Conservation (phyloP, 225 moss, liverwort and hornwort genomes). For the Straminergon stramineum region DNA sequence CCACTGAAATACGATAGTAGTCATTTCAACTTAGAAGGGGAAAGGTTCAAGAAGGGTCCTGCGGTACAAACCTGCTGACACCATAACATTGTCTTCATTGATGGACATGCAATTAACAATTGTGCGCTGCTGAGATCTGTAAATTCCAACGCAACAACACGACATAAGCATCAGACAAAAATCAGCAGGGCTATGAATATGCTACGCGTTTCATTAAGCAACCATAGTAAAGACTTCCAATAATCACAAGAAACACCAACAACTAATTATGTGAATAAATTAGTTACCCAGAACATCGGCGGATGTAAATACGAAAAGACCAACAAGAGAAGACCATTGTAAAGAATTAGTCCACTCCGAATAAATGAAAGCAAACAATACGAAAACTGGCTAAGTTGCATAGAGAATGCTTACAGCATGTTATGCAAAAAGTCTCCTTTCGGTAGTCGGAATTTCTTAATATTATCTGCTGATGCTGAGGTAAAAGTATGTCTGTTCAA, state of each 20-base stretch:
- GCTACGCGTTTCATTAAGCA: not conserved
- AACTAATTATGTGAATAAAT: not conserved
- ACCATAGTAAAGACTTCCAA: not conserved
- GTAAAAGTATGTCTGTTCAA: constrained; percentile 85
- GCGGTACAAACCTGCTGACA: constrained; percentile 68
- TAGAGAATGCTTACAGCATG: constrained; percentile 71
- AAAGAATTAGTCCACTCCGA: not conserved
- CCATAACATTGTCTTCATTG: constrained; percentile 95
- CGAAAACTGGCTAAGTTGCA: not conserved
- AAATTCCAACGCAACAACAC: not conserved
- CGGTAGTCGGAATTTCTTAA: constrained; percentile 93
- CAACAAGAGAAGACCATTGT: not conserved
- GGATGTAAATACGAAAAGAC: not conserved
- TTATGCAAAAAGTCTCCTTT: constrained; percentile 95
- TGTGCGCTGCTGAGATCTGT: constrained; percentile 96
- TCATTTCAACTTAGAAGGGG: not conserved
- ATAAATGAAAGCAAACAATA: not conserved
- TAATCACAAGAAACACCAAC: not conserved
- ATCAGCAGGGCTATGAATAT: not conserved
- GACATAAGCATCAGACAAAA: not conserved
- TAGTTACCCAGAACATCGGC: not conserved
- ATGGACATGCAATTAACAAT: constrained; percentile 99
- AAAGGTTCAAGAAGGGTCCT: not conserved
- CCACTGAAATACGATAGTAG: not conserved
- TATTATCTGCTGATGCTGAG: constrained; percentile 96